These are phyloP conservation scores for Trichoderma harzianum DNA, from an alignment of 2,329 filamentous ascomycete genomes.

Conservation along the genomic window DNA sequence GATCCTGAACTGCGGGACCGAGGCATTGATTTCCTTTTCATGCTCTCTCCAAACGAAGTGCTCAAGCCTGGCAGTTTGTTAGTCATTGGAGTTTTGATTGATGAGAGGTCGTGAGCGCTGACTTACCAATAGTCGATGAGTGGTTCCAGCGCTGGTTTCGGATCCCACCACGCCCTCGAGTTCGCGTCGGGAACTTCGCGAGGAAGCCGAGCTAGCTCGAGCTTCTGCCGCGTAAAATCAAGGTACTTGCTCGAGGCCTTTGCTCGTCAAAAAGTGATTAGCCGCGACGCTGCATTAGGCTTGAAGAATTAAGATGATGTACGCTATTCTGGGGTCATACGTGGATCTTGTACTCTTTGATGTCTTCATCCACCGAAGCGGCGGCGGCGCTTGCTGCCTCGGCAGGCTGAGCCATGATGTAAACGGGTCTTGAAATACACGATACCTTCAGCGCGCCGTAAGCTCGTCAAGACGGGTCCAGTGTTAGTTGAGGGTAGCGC, in stretches of 20 bases:
- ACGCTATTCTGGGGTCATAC: slow-evolving; percentile 36
- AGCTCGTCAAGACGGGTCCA: background rate
- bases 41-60: slow-evolving; percentile 61
- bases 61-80: slow-evolving; percentile 52
- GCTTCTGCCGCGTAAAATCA: slow-evolving; percentile 63
- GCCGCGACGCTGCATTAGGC: background rate
- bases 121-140: slow-evolving; percentile 62
- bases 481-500: background rate
- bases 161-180: slow-evolving; percentile 54
- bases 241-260: slow-evolving; percentile 66
- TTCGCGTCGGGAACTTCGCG: slow-evolving; percentile 51
- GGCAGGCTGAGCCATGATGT: slow-evolving; percentile 21
- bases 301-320: slow-evolving; percentile 27
- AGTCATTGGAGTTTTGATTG: background rate
- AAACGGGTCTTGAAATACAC: background rate
- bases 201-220: slow-evolving; percentile 63
- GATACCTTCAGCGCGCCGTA: background rate
- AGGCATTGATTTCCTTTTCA: slow-evolving; percentile 55
- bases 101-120: background rate
- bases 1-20: slow-evolving; percentile 63
- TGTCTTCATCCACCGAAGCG: slow-evolving; percentile 36
- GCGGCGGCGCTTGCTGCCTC: slow-evolving; percentile 25
- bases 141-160: slow-evolving; percentile 60
- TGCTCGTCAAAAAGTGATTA: background rate
- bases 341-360: slow-evolving; percentile 56